These are phyloP conservation scores for Dovyalis caffra DNA, from an alignment of 345 rosid genomes.

Conservation along the genomic window DNA sequence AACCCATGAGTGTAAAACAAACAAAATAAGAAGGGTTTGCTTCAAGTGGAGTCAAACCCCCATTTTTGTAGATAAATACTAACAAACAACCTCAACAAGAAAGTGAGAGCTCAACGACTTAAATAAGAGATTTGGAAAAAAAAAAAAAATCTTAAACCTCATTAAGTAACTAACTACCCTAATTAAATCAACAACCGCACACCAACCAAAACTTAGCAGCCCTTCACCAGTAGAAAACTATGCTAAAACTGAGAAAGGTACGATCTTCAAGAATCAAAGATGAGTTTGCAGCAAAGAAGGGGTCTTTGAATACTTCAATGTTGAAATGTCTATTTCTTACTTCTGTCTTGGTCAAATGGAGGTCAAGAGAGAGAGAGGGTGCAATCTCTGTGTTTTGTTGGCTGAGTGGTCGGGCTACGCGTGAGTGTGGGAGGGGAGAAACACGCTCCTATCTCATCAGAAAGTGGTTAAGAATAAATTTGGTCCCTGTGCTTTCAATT, in stretches of 20 bases:
- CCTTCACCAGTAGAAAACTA: background rate
- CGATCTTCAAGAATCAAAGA: background rate
- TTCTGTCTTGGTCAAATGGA: conserved; percentile 3
- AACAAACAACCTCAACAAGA: conserved; percentile 43
- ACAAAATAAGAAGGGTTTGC: conserved; percentile 40
- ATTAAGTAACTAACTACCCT: background rate
- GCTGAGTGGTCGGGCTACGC: conserved; percentile 8
- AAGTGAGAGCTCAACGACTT: conserved; percentile 80
- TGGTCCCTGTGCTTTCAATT: too few relatives aligned
- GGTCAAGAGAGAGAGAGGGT: conserved; percentile 1
- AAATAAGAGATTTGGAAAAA: too few relatives aligned
- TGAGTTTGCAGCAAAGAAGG: background rate
- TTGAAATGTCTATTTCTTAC: background rate
- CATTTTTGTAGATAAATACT: conserved; percentile 25
- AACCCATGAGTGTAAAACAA: conserved; percentile 28
- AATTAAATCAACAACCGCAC: conserved; percentile 3
- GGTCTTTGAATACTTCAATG: background rate
- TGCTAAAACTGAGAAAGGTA: background rate
- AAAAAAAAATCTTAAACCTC: background rate
- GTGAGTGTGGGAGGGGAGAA: background rate
- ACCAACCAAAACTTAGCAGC: background rate
- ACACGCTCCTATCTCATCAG: background rate
- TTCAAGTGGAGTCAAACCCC: conserved; percentile 68
- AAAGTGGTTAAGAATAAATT: background rate
- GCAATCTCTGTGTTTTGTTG: conserved; percentile 6